phyloP scores from a whole-genome alignment of 805 yeast species.

The Saccharomycopsis fibuligera region DNA sequence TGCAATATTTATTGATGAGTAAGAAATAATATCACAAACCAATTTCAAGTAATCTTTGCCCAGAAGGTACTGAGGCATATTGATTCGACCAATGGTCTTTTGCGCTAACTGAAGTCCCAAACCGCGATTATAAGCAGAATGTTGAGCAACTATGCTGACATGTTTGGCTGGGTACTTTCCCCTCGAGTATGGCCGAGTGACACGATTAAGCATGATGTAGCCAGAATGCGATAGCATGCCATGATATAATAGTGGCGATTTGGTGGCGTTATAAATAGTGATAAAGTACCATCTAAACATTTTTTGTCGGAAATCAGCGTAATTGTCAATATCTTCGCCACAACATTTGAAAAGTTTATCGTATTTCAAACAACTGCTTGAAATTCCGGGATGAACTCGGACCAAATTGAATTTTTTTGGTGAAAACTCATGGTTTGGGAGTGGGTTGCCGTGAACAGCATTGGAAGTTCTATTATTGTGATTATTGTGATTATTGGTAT shows the following conservation, averaged over 20 bases:
- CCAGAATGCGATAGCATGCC: slow-evolving; percentile 9
- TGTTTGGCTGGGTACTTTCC: not conserved
- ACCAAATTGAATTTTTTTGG: no score
- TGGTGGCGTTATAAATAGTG: not conserved
- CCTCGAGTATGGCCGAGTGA: not conserved
- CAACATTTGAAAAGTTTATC: not conserved
- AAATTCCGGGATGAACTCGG: no score
- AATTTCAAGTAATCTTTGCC: not conserved
- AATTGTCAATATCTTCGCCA: slow-evolving; percentile 3
- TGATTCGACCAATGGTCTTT: slow-evolving; percentile 1
- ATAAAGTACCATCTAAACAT: slow-evolving; percentile 8
- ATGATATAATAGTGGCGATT: not conserved
- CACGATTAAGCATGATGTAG: slow-evolving; percentile 1
- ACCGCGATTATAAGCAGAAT: not conserved
- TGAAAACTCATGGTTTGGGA: no score
- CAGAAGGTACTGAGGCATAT: not conserved
- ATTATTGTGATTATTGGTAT: no score
- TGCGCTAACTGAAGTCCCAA: slow-evolving; percentile 1
- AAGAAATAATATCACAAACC: not conserved
- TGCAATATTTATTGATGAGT: slow-evolving; percentile 6
- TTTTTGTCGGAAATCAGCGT: not conserved
- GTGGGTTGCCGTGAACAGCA: no score
- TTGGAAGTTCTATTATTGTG: no score
- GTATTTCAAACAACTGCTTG: no score
- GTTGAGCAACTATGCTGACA: not conserved